A percentile compares a stretch with the other conserved stretches of the same genome.
phyloP scores from a whole-genome alignment of 345 rosid species.

The Citrus maxima region DNA sequence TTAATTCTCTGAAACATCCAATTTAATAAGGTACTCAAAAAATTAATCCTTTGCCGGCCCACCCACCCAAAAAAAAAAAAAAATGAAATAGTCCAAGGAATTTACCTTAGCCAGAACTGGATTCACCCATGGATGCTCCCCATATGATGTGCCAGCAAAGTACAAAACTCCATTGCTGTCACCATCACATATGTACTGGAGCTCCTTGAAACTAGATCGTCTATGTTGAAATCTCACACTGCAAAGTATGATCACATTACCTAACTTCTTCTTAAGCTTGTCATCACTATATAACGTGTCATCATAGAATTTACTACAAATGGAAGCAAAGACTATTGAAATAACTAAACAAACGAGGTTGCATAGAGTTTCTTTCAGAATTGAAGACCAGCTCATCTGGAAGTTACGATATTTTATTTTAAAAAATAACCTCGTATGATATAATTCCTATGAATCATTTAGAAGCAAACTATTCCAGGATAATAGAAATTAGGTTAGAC shows the following conservation, averaged over 20 bases:
- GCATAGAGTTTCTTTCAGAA: neutral
- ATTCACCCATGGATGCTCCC: constrained; percentile 96
- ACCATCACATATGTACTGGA: constrained; percentile 94
- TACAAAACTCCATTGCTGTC: constrained; percentile 93
- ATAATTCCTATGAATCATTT: neutral
- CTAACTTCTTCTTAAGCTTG: neutral
- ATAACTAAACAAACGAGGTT: neutral
- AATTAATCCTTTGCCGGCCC: neutral
- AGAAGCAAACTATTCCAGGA: neutral
- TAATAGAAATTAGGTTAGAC: neutral
- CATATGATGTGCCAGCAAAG: constrained; percentile 85
- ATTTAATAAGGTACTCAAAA: neutral
- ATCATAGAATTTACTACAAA: neutral
- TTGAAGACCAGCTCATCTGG: neutral
- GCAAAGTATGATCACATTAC: constrained; percentile 15
- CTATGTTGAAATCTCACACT: constrained; percentile 71
- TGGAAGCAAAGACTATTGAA: neutral
- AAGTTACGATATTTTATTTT: neutral
- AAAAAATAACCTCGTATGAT: neutral
- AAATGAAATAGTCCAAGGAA: neutral
- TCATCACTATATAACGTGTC: neutral
- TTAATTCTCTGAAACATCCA: constrained; percentile 55
- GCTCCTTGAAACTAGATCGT: constrained; percentile 91
- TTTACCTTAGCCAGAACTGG: constrained; percentile 86
- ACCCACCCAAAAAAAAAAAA: neutral